phyloP scores from a whole-genome alignment of 108 stramenopile genomes.

The Cyclostephanos invisitatus region DNA sequence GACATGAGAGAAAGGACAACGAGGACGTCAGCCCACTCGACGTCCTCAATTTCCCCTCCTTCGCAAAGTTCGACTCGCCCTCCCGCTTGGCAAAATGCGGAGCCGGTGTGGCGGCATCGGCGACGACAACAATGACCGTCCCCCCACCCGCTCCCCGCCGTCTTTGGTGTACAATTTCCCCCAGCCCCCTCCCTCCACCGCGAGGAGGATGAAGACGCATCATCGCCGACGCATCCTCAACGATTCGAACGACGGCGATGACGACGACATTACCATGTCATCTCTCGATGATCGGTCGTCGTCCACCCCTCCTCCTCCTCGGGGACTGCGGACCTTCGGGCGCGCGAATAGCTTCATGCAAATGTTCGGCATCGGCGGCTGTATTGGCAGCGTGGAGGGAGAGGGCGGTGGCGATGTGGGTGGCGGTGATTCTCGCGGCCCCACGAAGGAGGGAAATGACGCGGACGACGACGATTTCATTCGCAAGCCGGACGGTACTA shows the following conservation, averaged over 20 bases:
- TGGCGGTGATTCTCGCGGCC: neutral
- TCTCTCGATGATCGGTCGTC: conserved; percentile 6
- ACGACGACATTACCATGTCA: neutral
- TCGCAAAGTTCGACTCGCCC: conserved; percentile 16
- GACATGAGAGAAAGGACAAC: neutral
- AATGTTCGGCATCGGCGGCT: conserved; percentile 33
- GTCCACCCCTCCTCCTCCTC: conserved; percentile 9
- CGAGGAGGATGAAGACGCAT: conserved; percentile 7
- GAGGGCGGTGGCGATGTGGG: neutral
- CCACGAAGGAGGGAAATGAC: neutral
- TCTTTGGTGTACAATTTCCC: neutral
- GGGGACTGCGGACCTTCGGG: conserved; percentile 19
- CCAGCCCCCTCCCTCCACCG: conserved; percentile 4
- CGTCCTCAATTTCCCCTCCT: conserved; percentile 33
- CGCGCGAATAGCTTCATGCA: conserved; percentile 45
- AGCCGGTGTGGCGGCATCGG: neutral
- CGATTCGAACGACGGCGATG: neutral
- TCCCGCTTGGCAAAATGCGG: neutral
- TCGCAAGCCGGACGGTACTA: conserved; percentile 14
- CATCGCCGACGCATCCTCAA: conserved; percentile 5
- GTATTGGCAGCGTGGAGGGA: neutral
- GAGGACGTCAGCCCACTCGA: conserved; percentile 45
- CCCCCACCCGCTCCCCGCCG: neutral
- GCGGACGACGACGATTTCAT: conserved; percentile 25
- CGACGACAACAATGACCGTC: neutral